Evolutionary conservation across 2,329 filamentous ascomycete species (phyloP).

Genomic region (Parascedosporium putredinis): DNA sequence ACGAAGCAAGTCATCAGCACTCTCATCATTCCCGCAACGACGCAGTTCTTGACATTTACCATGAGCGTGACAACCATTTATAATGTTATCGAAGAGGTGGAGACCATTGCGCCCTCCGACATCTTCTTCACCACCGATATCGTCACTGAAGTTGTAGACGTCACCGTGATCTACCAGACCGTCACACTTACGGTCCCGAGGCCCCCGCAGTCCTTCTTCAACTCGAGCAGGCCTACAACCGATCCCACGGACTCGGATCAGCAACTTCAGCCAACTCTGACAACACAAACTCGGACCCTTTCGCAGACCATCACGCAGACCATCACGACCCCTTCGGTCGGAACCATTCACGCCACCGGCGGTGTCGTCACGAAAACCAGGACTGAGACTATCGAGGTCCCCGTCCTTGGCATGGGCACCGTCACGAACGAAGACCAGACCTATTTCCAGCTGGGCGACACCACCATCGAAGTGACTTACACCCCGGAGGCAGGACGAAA

Average conservation of each 20-base stretch:
- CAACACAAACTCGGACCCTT: background rate
- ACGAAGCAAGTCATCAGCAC: background rate
- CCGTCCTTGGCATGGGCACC: background rate
- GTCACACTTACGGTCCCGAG: no score
- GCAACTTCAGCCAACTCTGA: background rate
- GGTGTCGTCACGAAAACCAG: background rate
- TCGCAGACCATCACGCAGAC: background rate
- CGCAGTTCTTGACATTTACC: background rate
- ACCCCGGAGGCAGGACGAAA: constrained; percentile 10
- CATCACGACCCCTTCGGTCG: background rate
- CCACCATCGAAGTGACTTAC: constrained; percentile 14
- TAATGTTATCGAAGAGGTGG: background rate
- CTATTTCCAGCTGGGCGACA: constrained; percentile 12
- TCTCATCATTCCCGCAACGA: constrained; percentile 1
- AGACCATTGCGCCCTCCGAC: background rate
- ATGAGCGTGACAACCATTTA: background rate
- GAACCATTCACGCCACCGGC: background rate
- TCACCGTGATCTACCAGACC: background rate
- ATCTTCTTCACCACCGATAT: background rate
- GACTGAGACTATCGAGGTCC: background rate
- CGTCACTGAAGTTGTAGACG: background rate
- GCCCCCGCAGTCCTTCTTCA: no score
- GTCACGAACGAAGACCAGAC: background rate
- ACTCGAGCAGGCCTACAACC: no score
- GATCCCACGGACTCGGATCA: no score